Evolutionary conservation across 1,139 yeast genomes (phyloP), one percentile per base, ranked within the genome.

Genomic region (Candida dubliniensis): DNA sequence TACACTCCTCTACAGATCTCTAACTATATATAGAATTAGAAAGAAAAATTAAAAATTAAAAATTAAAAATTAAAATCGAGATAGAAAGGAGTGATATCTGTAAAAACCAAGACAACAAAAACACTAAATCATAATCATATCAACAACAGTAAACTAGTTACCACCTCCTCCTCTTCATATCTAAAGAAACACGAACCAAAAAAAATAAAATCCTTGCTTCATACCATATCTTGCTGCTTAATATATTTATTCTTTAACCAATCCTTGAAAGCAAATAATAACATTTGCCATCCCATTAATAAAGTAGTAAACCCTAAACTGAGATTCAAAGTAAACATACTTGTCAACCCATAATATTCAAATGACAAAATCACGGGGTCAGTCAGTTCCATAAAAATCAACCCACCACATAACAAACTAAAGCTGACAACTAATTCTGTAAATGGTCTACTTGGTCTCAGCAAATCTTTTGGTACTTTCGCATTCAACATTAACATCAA

Each of bases 201-300:
- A 5, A 13, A 36, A n/a, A 36, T 9, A 7, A n/a, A n/a, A n/a
- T n/a, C 31, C 8, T 25, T 35, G 5, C 8, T 7, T 23, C 23
- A 43, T 27, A 43, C 40, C 34, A 42, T 39, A n/a, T 38, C 41
- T 30, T 36, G 26, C 24, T 36, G 26, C 24, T 29, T 38, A 8
- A 31, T 11, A 45, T 45, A 48, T 36, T 47, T 59, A 23, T 43
- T 48, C 25, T 47, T 64, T 39, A 82, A 56, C 71, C 78, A 73
- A 51, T 79, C 81, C 57, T 76, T 86, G 65, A 87, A 67, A 41
- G 86, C 76, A 61, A 87, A 78, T 24, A 89, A 69, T 7, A 69
- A 46, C 90, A 89, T 87, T 48, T 83, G 81, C 96, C 96, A 90
- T 1, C 89, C 86, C 96, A 93, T 90, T n/a, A 90, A 52, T 44